Evolutionary conservation across 2,329 filamentous ascomycete species (phyloP), one percentile per base, ranked within the genome.

Genomic region (Polychaeton citri): DNA sequence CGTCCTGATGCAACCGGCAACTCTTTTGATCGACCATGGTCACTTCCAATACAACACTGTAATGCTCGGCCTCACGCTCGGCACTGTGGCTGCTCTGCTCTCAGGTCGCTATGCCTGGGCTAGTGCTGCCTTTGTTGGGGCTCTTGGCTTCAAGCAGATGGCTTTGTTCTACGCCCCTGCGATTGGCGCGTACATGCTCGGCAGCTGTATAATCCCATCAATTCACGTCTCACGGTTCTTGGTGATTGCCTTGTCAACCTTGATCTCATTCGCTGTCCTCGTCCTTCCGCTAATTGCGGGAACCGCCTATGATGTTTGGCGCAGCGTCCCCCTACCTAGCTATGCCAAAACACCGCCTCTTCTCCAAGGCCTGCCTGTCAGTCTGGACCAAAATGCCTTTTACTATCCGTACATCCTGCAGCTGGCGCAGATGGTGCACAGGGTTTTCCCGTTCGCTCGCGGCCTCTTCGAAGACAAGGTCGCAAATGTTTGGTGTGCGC

Each of bases 91-190:
- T 30, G 90, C 82, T 57, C 81, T 96, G 62, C 60, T 94, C 34
- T 85, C 86, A 3, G 83, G 83, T 3, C 74, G 86, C 33, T 79
- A 79, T 50, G 72, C 92, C 42, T 95, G 88, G 86, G 76, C 83
- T 18, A 86, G 84, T 43, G 74, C 94, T 40, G 94, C 94, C 64
- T 98, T 98, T 49, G 90, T 98, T 5, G 76, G 74, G 12, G 83
- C 88, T 3, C 67, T 98, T n/a, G 85, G 85, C 5, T 98, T 96
- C 69, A 98, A 98, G 66, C 90, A 98, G 60, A 98, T 98, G 92
- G 88, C 88, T 1, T 69, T 98, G 12, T 98, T 96, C 64, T 98
- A 95, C 59, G 86, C 92, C 3, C 87, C 92, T 10, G 79, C 80
- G 15, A 79, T 96, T 38, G 96, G 96, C 57, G 81, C 85, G 20